These are phyloP conservation scores for Russula olivacea DNA, from an alignment of 768 basidiomycete species.

Conservation along the genomic window DNA sequence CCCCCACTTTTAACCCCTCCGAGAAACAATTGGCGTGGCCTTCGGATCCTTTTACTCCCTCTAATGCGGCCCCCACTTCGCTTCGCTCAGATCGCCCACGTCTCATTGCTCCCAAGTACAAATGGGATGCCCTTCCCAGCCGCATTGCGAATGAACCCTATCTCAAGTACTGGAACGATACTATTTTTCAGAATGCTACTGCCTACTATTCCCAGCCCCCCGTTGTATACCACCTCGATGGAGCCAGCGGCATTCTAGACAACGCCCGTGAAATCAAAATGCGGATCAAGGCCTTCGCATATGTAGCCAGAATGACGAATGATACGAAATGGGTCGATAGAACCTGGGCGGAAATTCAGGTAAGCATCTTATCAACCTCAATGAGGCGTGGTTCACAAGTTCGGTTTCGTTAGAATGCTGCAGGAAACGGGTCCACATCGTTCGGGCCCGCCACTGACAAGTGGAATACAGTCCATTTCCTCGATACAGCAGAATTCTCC, in stretches of 20 bases:
- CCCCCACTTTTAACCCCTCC: slow-evolving; percentile 64
- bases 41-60: slow-evolving; percentile 64
- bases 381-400: background rate
- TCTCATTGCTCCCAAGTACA: slow-evolving; percentile 85
- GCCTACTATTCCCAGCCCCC: slow-evolving; percentile 58
- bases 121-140: slow-evolving; percentile 75
- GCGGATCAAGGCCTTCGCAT: slow-evolving; percentile 87
- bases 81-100: slow-evolving; percentile 80
- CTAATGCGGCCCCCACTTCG: slow-evolving; percentile 51
- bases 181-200: slow-evolving; percentile 86
- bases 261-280: slow-evolving; percentile 84
- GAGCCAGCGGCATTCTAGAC: slow-evolving; percentile 88
- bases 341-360: slow-evolving; percentile 76
- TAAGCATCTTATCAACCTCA: slow-evolving; percentile 34
- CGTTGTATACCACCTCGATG: slow-evolving; percentile 69
- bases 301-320: slow-evolving; percentile 86
- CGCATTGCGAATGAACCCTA: slow-evolving; percentile 84
- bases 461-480: slow-evolving; percentile 91
- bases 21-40: slow-evolving; percentile 65
- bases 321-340: slow-evolving; percentile 90
- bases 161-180: slow-evolving; percentile 80
- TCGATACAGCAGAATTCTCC: slow-evolving; percentile 86
- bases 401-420: slow-evolving; percentile 52
- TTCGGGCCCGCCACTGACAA: slow-evolving; percentile 61
- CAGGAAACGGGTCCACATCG: slow-evolving; percentile 54